Conservation (phyloP, 495 filamentous ascomycete genomes). For the Ramalina peruviana region DNA sequence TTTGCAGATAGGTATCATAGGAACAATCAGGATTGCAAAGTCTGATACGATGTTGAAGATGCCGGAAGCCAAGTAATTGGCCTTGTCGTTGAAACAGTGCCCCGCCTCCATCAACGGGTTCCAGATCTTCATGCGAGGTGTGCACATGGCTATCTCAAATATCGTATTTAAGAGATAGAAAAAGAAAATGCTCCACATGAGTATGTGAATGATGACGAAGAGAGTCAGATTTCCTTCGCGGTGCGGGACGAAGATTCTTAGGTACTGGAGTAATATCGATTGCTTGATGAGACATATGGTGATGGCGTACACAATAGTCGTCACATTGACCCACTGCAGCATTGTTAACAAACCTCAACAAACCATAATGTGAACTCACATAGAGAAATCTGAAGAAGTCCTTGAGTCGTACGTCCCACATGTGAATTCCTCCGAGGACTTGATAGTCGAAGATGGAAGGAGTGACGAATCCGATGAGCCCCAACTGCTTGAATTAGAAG, state of each 20-base stretch:
- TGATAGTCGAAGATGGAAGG: neutral
- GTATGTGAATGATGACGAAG: neutral
- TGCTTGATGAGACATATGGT: slow-evolving; percentile 10
- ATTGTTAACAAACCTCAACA: neutral
- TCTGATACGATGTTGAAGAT: slow-evolving; percentile 11
- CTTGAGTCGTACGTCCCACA: slow-evolving; percentile 10
- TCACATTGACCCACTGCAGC: neutral
- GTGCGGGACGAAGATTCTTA: slow-evolving; percentile 10
- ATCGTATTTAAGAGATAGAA: neutral
- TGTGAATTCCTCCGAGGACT: slow-evolving; percentile 1
- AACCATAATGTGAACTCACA: neutral
- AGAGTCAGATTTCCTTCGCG: neutral
- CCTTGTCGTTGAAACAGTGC: slow-evolving; percentile 22
- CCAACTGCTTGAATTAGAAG: neutral
- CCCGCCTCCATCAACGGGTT: slow-evolving; percentile 17
- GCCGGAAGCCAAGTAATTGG: slow-evolving; percentile 8
- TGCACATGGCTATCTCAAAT: slow-evolving; percentile 12
- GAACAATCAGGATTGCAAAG: slow-evolving; percentile 12
- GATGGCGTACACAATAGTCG: neutral
- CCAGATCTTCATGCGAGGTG: slow-evolving; percentile 27
- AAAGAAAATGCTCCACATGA: slow-evolving; percentile 1
- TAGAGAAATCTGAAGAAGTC: slow-evolving; percentile 5
- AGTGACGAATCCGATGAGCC: neutral
- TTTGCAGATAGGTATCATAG: slow-evolving; percentile 10
- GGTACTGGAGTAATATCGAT: slow-evolving; percentile 13